Percentiles rank a stretch among this genome's conserved stretches.
These are phyloP conservation scores for Eucalyptus marginata DNA, from an alignment of 345 rosid genomes.

Conservation along the genomic window DNA sequence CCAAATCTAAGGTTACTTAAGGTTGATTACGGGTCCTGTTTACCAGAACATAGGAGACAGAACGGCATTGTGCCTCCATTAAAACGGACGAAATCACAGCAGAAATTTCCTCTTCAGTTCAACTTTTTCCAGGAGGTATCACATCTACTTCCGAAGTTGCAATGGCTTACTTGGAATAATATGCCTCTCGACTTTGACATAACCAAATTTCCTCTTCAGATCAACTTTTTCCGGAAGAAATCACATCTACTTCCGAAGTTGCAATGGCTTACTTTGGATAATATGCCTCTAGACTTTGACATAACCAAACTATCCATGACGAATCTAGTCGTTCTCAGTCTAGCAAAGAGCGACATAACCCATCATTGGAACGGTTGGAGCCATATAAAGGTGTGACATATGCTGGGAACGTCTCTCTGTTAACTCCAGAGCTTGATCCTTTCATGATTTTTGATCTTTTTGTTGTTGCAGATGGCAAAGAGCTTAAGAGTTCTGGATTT, in stretches of 20 bases:
- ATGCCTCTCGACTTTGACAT: too few relatives aligned
- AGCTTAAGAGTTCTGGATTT: not conserved
- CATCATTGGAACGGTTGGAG: not conserved
- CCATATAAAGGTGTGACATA: not conserved
- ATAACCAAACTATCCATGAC: not conserved
- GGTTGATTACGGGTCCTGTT: too few relatives aligned
- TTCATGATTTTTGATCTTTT: not conserved
- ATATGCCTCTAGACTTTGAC: not conserved
- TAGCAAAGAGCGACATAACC: not conserved
- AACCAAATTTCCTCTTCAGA: too few relatives aligned
- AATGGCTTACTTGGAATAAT: too few relatives aligned
- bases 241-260: not conserved
- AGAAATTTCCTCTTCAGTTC: too few relatives aligned
- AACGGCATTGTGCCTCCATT: too few relatives aligned
- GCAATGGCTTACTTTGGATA: not conserved
- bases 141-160: too few relatives aligned
- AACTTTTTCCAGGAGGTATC: too few relatives aligned
- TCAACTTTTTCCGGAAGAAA: not conserved
- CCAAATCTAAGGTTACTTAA: too few relatives aligned
- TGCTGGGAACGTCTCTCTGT: rapidly evolving
- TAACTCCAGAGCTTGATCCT: not conserved
- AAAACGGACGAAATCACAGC: too few relatives aligned
- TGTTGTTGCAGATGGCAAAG: not conserved
- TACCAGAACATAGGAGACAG: too few relatives aligned
- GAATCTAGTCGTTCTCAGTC: not conserved